Evolutionary conservation across 1,284 basidiomycete species (phyloP).

Genomic region (Puccinia coronata): DNA sequence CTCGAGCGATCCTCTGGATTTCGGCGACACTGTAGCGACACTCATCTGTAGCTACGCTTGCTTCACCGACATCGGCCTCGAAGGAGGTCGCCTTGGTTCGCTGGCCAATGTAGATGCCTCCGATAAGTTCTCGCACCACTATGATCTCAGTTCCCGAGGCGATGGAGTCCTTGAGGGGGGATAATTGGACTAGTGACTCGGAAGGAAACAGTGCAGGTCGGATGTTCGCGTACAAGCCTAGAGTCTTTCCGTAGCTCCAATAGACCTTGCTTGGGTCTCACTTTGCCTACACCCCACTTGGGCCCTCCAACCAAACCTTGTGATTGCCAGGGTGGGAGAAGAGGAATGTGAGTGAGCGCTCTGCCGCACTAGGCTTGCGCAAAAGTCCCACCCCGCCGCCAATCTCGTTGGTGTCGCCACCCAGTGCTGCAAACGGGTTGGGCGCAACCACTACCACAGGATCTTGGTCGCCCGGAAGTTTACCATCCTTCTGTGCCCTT

Average conservation of each 20-base stretch:
- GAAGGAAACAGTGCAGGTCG: conserved; percentile 94
- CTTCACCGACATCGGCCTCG: conserved; percentile 62
- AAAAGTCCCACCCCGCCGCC: too few relatives aligned
- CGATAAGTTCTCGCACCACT: conserved; percentile 82
- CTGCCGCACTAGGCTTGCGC: too few relatives aligned
- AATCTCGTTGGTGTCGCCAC: too few relatives aligned
- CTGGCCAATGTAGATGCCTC: conserved; percentile 79
- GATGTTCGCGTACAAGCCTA: conserved; percentile 97
- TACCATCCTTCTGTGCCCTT: too few relatives aligned
- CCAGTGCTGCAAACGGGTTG: too few relatives aligned
- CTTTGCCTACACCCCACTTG: conserved; percentile 90
- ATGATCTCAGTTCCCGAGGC: conserved; percentile 86
- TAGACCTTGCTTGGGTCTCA: conserved; percentile 91
- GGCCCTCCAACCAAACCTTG: conserved; percentile 95
- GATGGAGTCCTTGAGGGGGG: conserved; percentile 84
- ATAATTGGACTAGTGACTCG: conserved; percentile 80
- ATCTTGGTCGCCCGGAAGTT: too few relatives aligned
- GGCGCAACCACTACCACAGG: too few relatives aligned
- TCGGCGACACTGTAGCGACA: conserved; percentile 89
- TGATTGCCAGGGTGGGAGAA: not conserved
- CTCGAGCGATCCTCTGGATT: conserved; percentile 90
- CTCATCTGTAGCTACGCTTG: conserved; percentile 65
- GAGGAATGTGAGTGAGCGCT: too few relatives aligned
- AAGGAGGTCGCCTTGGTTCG: conserved; percentile 75
- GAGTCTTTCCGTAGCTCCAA: conserved; percentile 86